Evolutionary conservation across 805 yeast species (phyloP), one percentile per base, ranked within the genome.

Genomic region (Scheffersomyces ergatensis): DNA sequence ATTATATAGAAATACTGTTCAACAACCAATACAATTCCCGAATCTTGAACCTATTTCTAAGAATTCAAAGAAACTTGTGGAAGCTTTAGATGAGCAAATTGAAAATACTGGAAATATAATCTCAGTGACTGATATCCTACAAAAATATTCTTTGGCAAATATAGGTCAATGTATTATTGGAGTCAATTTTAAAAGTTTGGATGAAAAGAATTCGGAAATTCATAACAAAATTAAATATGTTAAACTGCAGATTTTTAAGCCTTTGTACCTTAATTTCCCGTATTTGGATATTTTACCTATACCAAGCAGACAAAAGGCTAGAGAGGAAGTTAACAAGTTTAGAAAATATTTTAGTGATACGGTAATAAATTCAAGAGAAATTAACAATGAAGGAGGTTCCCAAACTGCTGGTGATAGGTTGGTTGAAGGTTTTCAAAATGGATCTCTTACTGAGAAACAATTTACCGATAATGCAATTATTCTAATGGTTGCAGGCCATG

Each of bases 401-500:
- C 49, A 61, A 6, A 62, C 63, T 43, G 76, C 73, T 0, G 72
- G 74, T 1, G 67, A 66, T 38, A 63, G 62, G 33, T 53, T 78
- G 9, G 63, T 69, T 8, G 54, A 61, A 5, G 77, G 78, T 1
- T 55, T 62, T 32, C 54, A 66, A 5, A 45, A 46, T 6, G 72
- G 67, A 0, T 38, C 45, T 3, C 61, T 80, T 2, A 62, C 74
- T 2, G 58, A 67, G 38, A 64, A 69, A 36, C 83, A 79, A 47
- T 65, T 77, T 39, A 55, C 64, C 2, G 84, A 80, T 50, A 80
- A 80, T 53, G 63, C 77, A 14, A 72, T 77, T 7, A 78, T 80
- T 14, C 61, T 77, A 3, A 55, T 79, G 50, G 75, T 80, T 34
- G 85, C 85, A 0, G 85, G 84, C 0, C 85, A 80, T 54, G 85